Evolutionary conservation across 2,329 filamentous ascomycete species (phyloP), one percentile per base, ranked within the genome.

Genomic region (Emmonsiellopsis sp.): DNA sequence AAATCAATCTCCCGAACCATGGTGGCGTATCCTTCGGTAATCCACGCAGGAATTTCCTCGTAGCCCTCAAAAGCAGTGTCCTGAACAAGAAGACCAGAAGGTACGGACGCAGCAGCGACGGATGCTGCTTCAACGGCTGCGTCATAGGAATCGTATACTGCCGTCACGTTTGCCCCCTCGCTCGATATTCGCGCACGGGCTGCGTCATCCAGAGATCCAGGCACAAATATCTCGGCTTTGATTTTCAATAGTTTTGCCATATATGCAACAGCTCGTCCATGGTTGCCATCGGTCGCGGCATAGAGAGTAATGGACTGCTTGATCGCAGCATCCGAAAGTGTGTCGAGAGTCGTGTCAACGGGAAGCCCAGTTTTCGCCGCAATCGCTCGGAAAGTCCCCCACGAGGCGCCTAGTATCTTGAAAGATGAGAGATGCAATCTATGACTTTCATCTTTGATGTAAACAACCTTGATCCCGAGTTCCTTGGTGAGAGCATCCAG

Each of bases 391-490:
- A 81, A 84, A 2, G 80, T 76, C 0, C 80, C 86, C 86, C 86
- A 92, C 0, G 84, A 87, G 1, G 87, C 87, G 17, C 87, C 88
- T 0, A 91, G 77, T 44, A 91, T 87, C 67, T 93, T 93, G 74
- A 91, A 92, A 0, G 86, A 79, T 0, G 85, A 85, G 1, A 91
- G 74, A 0, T 83, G 83, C 39, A 88, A 80, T 5, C 87, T 78
- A 51, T 70, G 73, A 32, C 79, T 82, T 65, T 92, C 87, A 60
- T 90, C 81, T 63, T 92, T 92, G 57, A 90, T 62, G 39, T 83
- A 75, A 3, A 91, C 73, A 5, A 75, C 70, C 0, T 69, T 68
- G 9, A 88, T 69, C 0, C 78, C 78, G 0, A 89, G 66, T 11
- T 83, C 74, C 2, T 70, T 59, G 0, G 86, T 84, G 0, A 88